These are phyloP conservation scores for Helicostylum pulchrum DNA, from an alignment of 192 early-diverging fungal genomes.

Conservation along the genomic window DNA sequence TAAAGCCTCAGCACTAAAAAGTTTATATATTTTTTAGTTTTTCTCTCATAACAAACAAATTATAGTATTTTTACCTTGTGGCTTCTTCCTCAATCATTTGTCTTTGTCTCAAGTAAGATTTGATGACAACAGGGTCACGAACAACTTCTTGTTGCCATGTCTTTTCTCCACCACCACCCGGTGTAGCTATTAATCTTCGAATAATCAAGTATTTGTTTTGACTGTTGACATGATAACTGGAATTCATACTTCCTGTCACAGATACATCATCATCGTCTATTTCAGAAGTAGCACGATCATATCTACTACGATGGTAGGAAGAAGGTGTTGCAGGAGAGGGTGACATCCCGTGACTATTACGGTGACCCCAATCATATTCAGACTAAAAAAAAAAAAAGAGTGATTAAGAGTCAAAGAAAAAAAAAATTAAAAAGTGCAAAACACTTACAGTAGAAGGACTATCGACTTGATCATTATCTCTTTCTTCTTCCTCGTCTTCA, in stretches of 20 bases:
- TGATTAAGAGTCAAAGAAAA: not conserved
- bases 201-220: constrained; percentile 64
- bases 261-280: constrained; percentile 55
- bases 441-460: constrained; percentile 32
- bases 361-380: constrained; percentile 15
- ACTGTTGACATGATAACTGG: constrained; percentile 50
- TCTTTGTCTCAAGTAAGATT: constrained; percentile 85
- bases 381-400: not conserved
- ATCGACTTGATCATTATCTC: constrained; percentile 36
- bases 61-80: constrained; percentile 29
- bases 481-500: constrained; percentile 55
- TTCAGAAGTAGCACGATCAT: constrained; percentile 26
- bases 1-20: constrained; percentile 43
- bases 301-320: constrained; percentile 9
- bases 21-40: not conserved
- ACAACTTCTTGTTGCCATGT: constrained; percentile 81
- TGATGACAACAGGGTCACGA: constrained; percentile 78
- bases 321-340: constrained; percentile 25
- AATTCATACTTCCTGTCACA: constrained; percentile 50
- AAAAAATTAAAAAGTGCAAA: no score
- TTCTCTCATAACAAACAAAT: not conserved
- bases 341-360: constrained; percentile 9
- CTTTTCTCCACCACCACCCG: constrained; percentile 52
- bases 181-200: constrained; percentile 47
- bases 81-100: constrained; percentile 72